A percentile compares a stretch with the other conserved stretches of the same genome.
phyloP scores from a whole-genome alignment of 768 basidiomycete genomes.

The Boletus huronensis region DNA sequence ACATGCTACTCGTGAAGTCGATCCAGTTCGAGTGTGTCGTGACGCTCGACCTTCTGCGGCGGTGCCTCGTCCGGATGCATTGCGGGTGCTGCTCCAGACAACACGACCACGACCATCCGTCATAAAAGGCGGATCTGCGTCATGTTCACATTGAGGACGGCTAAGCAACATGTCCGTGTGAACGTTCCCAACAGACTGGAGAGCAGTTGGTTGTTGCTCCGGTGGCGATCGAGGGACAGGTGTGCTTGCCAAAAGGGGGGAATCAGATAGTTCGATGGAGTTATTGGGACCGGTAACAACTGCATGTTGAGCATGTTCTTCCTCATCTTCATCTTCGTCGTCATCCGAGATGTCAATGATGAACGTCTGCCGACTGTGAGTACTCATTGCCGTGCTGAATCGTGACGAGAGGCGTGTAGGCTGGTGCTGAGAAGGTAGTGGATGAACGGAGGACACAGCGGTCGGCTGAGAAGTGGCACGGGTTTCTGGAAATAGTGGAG shows the following conservation, averaged over 20 bases:
- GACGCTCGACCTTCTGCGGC: slow-evolving; percentile 19
- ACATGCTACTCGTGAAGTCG: slow-evolving; percentile 17
- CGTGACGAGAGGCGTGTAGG: slow-evolving; percentile 15
- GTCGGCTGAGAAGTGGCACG: not conserved
- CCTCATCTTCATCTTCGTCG: slow-evolving; percentile 24
- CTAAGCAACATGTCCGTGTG: slow-evolving; percentile 1
- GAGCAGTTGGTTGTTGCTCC: not conserved
- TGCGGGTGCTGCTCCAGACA: slow-evolving; percentile 39
- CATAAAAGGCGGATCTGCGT: slow-evolving; percentile 49
- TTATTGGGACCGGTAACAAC: not conserved
- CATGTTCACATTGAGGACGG: slow-evolving; percentile 30
- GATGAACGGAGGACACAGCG: not conserved
- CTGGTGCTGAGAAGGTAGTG: slow-evolving; percentile 1
- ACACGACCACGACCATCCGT: slow-evolving; percentile 66
- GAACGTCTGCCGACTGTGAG: slow-evolving; percentile 24
- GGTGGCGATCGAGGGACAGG: not conserved
- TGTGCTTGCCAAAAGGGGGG: not conserved
- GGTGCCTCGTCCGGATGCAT: slow-evolving; percentile 14
- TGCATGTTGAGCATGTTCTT: not conserved
- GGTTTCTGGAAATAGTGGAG: slow-evolving; percentile 9
- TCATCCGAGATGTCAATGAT: slow-evolving; percentile 34
- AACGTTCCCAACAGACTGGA: slow-evolving; percentile 1
- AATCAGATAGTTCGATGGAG: not conserved
- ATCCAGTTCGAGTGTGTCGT: slow-evolving; percentile 21
- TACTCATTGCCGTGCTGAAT: slow-evolving; percentile 26